Conservation (phyloP, 192 early-diverging fungal genomes). For the Linnemannia exigua region DNA sequence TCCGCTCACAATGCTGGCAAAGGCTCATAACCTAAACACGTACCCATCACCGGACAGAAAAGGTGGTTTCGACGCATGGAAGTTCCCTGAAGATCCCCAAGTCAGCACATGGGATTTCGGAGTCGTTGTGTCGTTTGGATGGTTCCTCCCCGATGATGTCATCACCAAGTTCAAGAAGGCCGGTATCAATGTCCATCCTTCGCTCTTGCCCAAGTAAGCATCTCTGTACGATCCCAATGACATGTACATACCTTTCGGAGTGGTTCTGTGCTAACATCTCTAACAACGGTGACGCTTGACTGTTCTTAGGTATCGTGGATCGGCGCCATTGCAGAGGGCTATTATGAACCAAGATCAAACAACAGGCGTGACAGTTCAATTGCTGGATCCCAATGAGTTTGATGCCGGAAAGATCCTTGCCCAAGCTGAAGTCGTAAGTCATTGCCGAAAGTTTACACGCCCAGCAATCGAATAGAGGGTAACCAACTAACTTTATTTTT, state of each 20-base stretch:
- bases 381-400: conserved; percentile 81
- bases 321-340: conserved; percentile 90
- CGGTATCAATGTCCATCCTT: conserved; percentile 95
- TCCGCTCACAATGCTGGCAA: conserved; percentile 40
- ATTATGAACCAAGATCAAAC: conserved; percentile 81
- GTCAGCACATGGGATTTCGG: conserved; percentile 75
- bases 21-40: conserved; percentile 34
- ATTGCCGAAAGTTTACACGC: too few species aligned
- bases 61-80: conserved; percentile 45
- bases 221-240: too few species aligned
- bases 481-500: neutral
- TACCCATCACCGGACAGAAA: conserved; percentile 47
- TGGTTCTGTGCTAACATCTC: too few species aligned
- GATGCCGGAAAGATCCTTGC: conserved; percentile 89
- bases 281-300: neutral
- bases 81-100: conserved; percentile 22
- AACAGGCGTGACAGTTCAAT: conserved; percentile 91
- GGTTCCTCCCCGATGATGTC: conserved; percentile 84
- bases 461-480: too few species aligned
- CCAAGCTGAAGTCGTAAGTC: conserved; percentile 72
- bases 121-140: conserved; percentile 95
- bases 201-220: conserved; percentile 86
- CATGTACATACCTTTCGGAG: too few species aligned
- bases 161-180: conserved; percentile 75
- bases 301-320: conserved; percentile 78